Percentiles rank a stretch among this genome's conserved stretches.
phyloP scores from a whole-genome alignment of 2,329 filamentous ascomycete genomes.

The Phaeosphaeria sp. region DNA sequence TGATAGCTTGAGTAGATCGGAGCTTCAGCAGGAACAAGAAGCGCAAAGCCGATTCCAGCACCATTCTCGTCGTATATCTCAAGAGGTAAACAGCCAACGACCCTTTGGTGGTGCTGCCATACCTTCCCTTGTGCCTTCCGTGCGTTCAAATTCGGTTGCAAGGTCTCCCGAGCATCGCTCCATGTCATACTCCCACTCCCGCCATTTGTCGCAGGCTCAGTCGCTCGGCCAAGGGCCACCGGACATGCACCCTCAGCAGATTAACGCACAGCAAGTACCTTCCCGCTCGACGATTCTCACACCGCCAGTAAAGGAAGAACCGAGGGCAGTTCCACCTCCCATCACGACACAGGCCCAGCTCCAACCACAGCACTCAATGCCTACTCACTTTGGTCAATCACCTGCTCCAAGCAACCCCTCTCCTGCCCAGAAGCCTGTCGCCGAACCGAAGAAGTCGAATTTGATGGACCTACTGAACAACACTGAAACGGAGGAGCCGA shows the following conservation, averaged over 20 bases:
- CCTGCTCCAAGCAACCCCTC: slow-evolving; percentile 25
- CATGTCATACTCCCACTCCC: slow-evolving; percentile 36
- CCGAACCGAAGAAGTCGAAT: slow-evolving; percentile 47
- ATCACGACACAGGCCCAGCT: slow-evolving; percentile 27
- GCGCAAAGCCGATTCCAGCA: slow-evolving; percentile 33
- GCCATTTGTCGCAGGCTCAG: slow-evolving; percentile 33
- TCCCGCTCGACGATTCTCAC: slow-evolving; percentile 32
- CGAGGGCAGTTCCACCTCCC: slow-evolving; percentile 32
- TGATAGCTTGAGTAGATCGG: slow-evolving; percentile 28
- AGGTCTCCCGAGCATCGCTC: slow-evolving; percentile 42
- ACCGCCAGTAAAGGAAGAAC: slow-evolving; percentile 45
- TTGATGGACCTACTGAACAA: slow-evolving; percentile 48
- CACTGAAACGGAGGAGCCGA: slow-evolving; percentile 44
- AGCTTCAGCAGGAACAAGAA: slow-evolving; percentile 41
- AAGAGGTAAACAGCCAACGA: slow-evolving; percentile 37
- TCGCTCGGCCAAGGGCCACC: slow-evolving; percentile 25
- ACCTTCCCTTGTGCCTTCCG: slow-evolving; percentile 28
- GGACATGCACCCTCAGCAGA: slow-evolving; percentile 27
- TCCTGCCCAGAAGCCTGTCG: slow-evolving; percentile 31
- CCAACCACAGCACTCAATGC: slow-evolving; percentile 21
- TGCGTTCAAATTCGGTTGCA: slow-evolving; percentile 31
- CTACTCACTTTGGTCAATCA: slow-evolving; percentile 22
- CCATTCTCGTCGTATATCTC: slow-evolving; percentile 40
- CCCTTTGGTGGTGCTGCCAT: slow-evolving; percentile 29
- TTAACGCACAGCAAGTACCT: slow-evolving; percentile 22